Conservation (phyloP, 2,329 filamentous ascomycete species). For the Pseudocercospora eumusae region DNA sequence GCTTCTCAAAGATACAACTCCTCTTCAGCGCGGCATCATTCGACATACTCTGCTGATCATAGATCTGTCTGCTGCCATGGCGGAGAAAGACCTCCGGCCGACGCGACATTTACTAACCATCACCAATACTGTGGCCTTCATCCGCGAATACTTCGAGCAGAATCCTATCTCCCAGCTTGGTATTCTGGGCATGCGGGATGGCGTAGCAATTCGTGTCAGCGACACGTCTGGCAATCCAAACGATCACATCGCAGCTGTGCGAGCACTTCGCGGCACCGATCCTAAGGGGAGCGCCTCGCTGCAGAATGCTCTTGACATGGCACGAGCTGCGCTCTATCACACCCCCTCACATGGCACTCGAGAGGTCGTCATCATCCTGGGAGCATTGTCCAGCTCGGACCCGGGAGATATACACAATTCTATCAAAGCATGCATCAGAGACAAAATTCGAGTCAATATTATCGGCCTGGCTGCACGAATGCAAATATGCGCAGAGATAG, state of each 20-base stretch:
- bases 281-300: conserved; percentile 59
- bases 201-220: conserved; percentile 79
- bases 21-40: conserved; percentile 94
- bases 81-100: conserved; percentile 89
- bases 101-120: conserved; percentile 81
- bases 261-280: conserved; percentile 53
- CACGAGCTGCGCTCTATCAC: conserved; percentile 85
- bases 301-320: conserved; percentile 96
- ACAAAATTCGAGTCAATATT: conserved; percentile 83
- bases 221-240: conserved; percentile 90
- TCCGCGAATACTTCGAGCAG: conserved; percentile 95
- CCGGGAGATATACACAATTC: conserved; percentile 95
- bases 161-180: conserved; percentile 96
- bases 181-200: conserved; percentile 90
- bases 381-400: conserved; percentile 84
- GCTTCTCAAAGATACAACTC: conserved; percentile 88
- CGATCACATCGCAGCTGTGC: conserved; percentile 78
- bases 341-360: conserved; percentile 90
- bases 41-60: conserved; percentile 89
- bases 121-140: conserved; percentile 81
- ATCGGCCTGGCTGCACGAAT: conserved; percentile 90
- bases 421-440: conserved; percentile 72
- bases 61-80: conserved; percentile 91
- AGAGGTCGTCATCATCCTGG: conserved; percentile 89
- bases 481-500: conserved; percentile 87